Base-by-base conservation (phyloP, 148 eudicot genomes). In the Chenopodium album region DNA sequence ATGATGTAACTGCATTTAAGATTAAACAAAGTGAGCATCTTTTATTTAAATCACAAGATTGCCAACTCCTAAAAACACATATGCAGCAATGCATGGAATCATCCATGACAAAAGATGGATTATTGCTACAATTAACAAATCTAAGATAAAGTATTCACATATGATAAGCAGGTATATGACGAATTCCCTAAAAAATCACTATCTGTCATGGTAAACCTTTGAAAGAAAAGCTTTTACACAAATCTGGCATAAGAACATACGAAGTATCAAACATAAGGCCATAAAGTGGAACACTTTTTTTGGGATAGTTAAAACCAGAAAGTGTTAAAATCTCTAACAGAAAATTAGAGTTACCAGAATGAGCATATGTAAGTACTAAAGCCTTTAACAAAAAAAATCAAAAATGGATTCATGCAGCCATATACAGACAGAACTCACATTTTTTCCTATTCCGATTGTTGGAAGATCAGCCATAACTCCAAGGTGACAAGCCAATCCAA, bases 401-500 rank as follows among this genome's bases (percentile, higher is more conserved):
- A 81, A 22, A 77, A 68, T 34, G 60, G 20, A 73, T 73, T 9
- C 34, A 9, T 29, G 11, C 10, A 68, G 44, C 62, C 52, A 44
- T 69, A 37, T 34, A 71, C 62, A 72, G 31, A 46, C 44, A 71
- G 59, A 82, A 84, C 98, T 89, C 89, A 94, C 97, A 85, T 91
- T 94, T 89, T 94, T 96, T 76, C 97, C 99, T 59, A 96, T 86
- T 77, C 99, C 97, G 78, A 94, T 88, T 52, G 98, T 87, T 28
- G 99, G 98, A 81, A 96, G 85, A 89, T 90, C 88, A 79, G 90
- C 95, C 69, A 94, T 83, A 81, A 96, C 97, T 63, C 99, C 99
- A 76, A 96, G 92, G 82, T 96, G 99, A 85, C 98, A 94, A 83
- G 98, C 99, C 89, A 94, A 88, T 65, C 99, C 99, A 82, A 96